Evolutionary conservation across 2,329 filamentous ascomycete species (phyloP).

Genomic region (Xylariomycetidae sp.): DNA sequence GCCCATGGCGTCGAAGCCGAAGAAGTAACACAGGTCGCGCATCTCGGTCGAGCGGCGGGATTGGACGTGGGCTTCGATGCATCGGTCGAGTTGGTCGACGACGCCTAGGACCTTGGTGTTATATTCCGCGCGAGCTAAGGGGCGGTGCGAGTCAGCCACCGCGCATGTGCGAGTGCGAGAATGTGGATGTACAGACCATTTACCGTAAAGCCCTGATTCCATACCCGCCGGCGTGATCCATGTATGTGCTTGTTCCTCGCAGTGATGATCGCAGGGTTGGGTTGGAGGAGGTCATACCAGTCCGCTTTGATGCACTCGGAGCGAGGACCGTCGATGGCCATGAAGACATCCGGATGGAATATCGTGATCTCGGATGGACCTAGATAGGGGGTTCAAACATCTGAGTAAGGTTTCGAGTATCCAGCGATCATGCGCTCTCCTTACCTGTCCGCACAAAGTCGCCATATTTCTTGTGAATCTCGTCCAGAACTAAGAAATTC

Average conservation of each 20-base stretch:
- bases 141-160: background rate
- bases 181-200: background rate
- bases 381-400: background rate
- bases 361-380: slow-evolving; percentile 17
- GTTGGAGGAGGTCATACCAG: slow-evolving; percentile 19
- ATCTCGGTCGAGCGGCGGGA: slow-evolving; percentile 9
- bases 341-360: slow-evolving; percentile 19
- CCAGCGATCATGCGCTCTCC: background rate
- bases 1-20: slow-evolving; percentile 23
- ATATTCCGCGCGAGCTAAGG: slow-evolving; percentile 12
- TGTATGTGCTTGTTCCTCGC: background rate
- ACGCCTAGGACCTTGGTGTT: slow-evolving; percentile 7
- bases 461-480: slow-evolving; percentile 17
- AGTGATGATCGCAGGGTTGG: background rate
- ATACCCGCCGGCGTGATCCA: background rate
- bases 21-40: slow-evolving; percentile 22
- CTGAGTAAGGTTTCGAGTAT: background rate
- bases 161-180: background rate
- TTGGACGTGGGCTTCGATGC: slow-evolving; percentile 12
- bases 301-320: slow-evolving; percentile 20
- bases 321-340: slow-evolving; percentile 16
- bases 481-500: slow-evolving; percentile 18
- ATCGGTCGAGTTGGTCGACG: slow-evolving; percentile 13
- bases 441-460: slow-evolving; percentile 22
- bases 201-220: background rate